Evolutionary conservation across 2,329 filamentous ascomycete genomes (phyloP), one percentile per base, ranked within the genome.

Genomic region (Colletotrichum gigasporum): DNA sequence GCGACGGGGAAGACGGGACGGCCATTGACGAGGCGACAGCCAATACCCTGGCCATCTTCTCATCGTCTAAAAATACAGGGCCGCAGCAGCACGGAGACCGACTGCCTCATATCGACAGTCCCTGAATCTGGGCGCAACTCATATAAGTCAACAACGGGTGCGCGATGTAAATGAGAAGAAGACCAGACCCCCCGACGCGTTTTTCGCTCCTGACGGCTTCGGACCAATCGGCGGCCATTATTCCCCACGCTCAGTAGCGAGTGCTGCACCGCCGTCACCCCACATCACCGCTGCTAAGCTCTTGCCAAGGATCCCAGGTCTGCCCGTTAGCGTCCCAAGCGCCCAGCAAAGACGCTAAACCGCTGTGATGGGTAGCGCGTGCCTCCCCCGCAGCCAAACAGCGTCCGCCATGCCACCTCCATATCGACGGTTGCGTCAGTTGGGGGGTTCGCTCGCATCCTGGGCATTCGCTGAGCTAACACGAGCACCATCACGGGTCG

Each of bases 11-110:
- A 48, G 54, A 52, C 34, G 50, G n/a, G n/a, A n/a, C n/a, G n/a
- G n/a, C n/a, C n/a, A n/a, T n/a, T n/a, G n/a, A n/a, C n/a, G n/a
- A 58, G 57, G 56, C 34, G 34, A 48, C 45, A 65, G 60, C 53
- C 56, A 35, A n/a, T 30, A 50, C n/a, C 26, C 61, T 16, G 37
- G 52, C 58, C 68, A 68, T 62, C 50, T 67, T 62, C 32, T 57
- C 63, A 65, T 65, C 37, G 44, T 65, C 59, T 64, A 54, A 42
- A 35, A 50, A 37, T 51, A 44, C 20, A 41, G n/a, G 18, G 24
- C n/a, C 11, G 28, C 5, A 20, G n/a, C 11, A 28, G n/a, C 20
- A 12, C 11, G 20, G 28, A 34, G 6, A 16, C 12, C 22, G 16
- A 22, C 18, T 8, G 8, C 20, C 20, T 51, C 47, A 37, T 51